phyloP scores from a whole-genome alignment of 768 basidiomycete genomes.

The Podaxis pistillaris region DNA sequence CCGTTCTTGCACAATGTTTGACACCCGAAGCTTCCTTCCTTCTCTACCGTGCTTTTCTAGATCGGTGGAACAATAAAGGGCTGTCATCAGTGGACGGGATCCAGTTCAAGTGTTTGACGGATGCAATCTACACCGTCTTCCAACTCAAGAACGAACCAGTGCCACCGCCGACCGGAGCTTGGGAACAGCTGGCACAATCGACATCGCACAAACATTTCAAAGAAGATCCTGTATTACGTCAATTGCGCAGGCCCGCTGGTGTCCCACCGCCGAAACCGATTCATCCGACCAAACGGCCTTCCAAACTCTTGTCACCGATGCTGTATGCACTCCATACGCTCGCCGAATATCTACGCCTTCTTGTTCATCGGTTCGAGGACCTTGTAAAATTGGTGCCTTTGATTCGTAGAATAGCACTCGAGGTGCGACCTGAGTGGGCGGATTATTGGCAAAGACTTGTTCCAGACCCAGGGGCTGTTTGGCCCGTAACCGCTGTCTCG shows the following conservation, averaged over 20 bases:
- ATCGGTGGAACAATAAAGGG: slow-evolving; percentile 49
- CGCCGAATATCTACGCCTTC: slow-evolving; percentile 66
- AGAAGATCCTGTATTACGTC: slow-evolving; percentile 58
- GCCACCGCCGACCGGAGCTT: slow-evolving; percentile 30
- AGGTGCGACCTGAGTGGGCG: slow-evolving; percentile 81
- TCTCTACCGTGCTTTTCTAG: slow-evolving; percentile 55
- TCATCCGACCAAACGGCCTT: slow-evolving; percentile 29
- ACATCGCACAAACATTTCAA: slow-evolving; percentile 45
- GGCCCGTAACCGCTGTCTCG: slow-evolving; percentile 39
- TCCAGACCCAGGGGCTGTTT: slow-evolving; percentile 56
- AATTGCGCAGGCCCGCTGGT: slow-evolving; percentile 34
- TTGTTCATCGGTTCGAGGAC: slow-evolving; percentile 51
- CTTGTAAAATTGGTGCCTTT: slow-evolving; percentile 59
- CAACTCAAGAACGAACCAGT: slow-evolving; percentile 29
- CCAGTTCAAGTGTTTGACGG: slow-evolving; percentile 57
- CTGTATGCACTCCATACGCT: slow-evolving; percentile 79
- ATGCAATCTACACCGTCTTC: slow-evolving; percentile 50
- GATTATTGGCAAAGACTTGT: slow-evolving; percentile 90
- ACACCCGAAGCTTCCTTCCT: slow-evolving; percentile 53
- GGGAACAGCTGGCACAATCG: slow-evolving; percentile 47
- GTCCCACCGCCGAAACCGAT: slow-evolving; percentile 22
- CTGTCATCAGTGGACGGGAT: slow-evolving; percentile 43
- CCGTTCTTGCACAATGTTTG: slow-evolving; percentile 60
- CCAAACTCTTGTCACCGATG: slow-evolving; percentile 51
- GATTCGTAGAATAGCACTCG: slow-evolving; percentile 58